A percentile compares a stretch with the other conserved stretches of the same genome.
These are phyloP conservation scores for Suillus clintonianus DNA, from an alignment of 768 basidiomycete genomes.

Conservation along the genomic window DNA sequence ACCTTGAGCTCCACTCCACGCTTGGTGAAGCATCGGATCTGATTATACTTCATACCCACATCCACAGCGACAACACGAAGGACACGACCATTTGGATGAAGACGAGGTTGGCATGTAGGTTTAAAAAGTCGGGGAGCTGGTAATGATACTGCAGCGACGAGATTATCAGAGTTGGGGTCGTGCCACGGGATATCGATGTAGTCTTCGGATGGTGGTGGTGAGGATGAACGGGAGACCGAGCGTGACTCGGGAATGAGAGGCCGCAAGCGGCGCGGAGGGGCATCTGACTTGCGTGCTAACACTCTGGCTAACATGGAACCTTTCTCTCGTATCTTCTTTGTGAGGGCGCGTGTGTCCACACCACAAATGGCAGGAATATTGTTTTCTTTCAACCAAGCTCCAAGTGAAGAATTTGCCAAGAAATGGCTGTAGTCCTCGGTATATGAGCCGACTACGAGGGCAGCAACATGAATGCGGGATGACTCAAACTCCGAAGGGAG, in stretches of 20 bases:
- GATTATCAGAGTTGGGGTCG: slow-evolving; percentile 87
- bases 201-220: slow-evolving; percentile 78
- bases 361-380: slow-evolving; percentile 93
- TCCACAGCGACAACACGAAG: slow-evolving; percentile 90
- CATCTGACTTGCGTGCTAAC: slow-evolving; percentile 60
- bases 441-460: slow-evolving; percentile 90
- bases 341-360: slow-evolving; percentile 94
- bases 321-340: slow-evolving; percentile 93
- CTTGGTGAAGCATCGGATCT: slow-evolving; percentile 91
- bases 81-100: slow-evolving; percentile 78
- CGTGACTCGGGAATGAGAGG: slow-evolving; percentile 38
- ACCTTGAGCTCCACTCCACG: slow-evolving; percentile 96
- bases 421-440: slow-evolving; percentile 95
- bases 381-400: slow-evolving; percentile 93
- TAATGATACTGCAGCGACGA: slow-evolving; percentile 89
- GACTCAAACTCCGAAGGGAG: slow-evolving; percentile 89
- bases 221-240: slow-evolving; percentile 49
- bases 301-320: slow-evolving; percentile 91
- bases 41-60: slow-evolving; percentile 99
- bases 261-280: slow-evolving; percentile 39
- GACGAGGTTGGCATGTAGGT: slow-evolving; percentile 52
- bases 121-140: slow-evolving; percentile 65
- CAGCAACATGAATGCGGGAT: slow-evolving; percentile 90
- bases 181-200: slow-evolving; percentile 81
- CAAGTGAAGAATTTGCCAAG: slow-evolving; percentile 85